These are phyloP conservation scores for Apiospora rasikravindrae DNA, from an alignment of 2,329 filamentous ascomycete species.

Conservation along the genomic window DNA sequence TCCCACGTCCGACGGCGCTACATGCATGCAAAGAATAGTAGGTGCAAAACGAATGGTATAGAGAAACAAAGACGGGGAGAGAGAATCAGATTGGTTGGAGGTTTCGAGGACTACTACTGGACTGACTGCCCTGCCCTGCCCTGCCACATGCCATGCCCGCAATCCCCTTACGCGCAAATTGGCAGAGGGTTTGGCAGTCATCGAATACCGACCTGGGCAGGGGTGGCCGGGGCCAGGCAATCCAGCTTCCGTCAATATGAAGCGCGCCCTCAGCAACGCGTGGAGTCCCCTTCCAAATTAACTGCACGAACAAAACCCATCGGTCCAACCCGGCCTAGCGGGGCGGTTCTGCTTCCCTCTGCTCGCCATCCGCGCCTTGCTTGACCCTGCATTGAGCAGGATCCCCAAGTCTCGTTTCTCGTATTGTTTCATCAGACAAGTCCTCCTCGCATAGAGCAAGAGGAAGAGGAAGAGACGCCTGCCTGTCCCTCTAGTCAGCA, in stretches of 20 bases:
- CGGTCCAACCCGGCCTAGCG: background rate
- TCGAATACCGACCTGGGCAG: background rate
- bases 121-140: no score
- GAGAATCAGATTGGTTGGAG: background rate
- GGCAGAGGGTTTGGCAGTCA: background rate
- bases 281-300: conserved; percentile 3
- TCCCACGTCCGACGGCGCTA: background rate
- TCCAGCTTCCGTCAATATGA: background rate
- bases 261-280: conserved; percentile 19
- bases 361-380: background rate
- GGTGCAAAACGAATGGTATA: background rate
- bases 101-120: no score
- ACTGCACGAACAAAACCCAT: background rate
- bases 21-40: background rate
- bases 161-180: background rate
- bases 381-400: background rate
- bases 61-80: background rate
- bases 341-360: background rate
- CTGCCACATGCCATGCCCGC: background rate
- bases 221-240: conserved; percentile 2
- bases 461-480: background rate
- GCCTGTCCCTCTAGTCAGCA: background rate
- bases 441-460: background rate
- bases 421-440: conserved; percentile 1
- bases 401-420: background rate